Base-by-base conservation (phyloP, 129 eudicot species). In the Centella asiatica region DNA sequence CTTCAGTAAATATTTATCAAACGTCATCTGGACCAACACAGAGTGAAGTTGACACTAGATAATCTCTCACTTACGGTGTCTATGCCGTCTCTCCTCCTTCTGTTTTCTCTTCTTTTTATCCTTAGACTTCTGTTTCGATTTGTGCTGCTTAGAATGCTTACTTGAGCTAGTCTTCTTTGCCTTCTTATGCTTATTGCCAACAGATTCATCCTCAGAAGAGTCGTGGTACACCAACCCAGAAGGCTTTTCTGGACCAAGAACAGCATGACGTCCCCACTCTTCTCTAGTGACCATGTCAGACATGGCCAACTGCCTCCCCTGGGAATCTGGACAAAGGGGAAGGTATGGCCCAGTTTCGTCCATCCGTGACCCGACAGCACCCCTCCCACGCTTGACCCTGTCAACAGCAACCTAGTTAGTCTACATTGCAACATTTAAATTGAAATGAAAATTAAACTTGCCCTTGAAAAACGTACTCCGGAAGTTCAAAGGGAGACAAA, bases 291-390 rank as follows among this genome's bases (percentile, higher is more conserved):
- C 72, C 50, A 49, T 36, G 31, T 73, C 76, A 17, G 65, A 27
- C 29, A 26, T 63, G 23, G 44, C 68, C 37, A 65, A 46, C 28
- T 54, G 36, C n/a, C 71, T 72, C 60, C 36, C 79, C 45, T 66
- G 68, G 4, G 81, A 67, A 53, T 69, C 81, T 32, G 71, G 67
- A 42, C 47, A 1, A 11, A 67, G 51, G 40, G 87, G 79, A 19
- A 86, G 89, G 34, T 83, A 90, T 1, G 97, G 97, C 25, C 97
- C 97, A 5, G 94, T 73, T 76, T 90, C 97, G 73, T 90, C 97
- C 95, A 90, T 90, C 68, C 97, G 77, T 53, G 97, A 86, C 48
- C 97, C 97, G 60, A 90, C 70, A 18, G 87, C 79, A 60, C 97
- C 95, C 75, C 97, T 81, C 5, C 97, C 97, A 31, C 95, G 86